Conservation (phyloP, 2,329 filamentous ascomycete genomes). For the Ceratocystis cacaofunesta region DNA sequence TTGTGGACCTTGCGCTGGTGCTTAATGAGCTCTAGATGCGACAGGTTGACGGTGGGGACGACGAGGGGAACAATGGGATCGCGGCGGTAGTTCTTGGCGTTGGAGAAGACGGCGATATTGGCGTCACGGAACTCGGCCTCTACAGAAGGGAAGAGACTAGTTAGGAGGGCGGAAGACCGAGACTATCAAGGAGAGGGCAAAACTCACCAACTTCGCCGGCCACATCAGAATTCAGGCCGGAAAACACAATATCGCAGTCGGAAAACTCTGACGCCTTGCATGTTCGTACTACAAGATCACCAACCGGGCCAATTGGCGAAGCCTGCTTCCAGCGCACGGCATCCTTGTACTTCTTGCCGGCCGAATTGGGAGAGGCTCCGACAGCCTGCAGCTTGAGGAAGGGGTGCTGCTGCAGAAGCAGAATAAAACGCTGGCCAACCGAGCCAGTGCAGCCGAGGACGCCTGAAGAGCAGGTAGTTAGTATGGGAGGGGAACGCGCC, state of each 20-base stretch:
- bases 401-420: conserved; percentile 77
- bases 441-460: conserved; percentile 88
- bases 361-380: conserved; percentile 76
- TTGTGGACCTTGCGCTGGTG: conserved; percentile 63
- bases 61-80: conserved; percentile 83
- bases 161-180: neutral
- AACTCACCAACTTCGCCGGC: conserved; percentile 73
- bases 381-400: conserved; percentile 75
- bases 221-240: conserved; percentile 80
- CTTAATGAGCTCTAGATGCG: conserved; percentile 76
- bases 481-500: neutral
- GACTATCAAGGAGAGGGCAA: neutral
- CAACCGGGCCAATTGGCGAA: conserved; percentile 63
- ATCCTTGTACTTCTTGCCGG: conserved; percentile 88
- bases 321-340: conserved; percentile 93
- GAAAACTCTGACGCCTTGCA: conserved; percentile 70
- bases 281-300: conserved; percentile 68
- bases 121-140: conserved; percentile 84
- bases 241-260: conserved; percentile 89
- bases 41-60: conserved; percentile 85
- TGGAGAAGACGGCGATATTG: conserved; percentile 86
- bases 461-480: conserved; percentile 28
- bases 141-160: conserved; percentile 23
- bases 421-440: conserved; percentile 88
- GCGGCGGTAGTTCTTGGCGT: conserved; percentile 92